Evolutionary conservation across 2,329 filamentous ascomycete genomes (phyloP).

Genomic region (Leptographium wingfieldii): DNA sequence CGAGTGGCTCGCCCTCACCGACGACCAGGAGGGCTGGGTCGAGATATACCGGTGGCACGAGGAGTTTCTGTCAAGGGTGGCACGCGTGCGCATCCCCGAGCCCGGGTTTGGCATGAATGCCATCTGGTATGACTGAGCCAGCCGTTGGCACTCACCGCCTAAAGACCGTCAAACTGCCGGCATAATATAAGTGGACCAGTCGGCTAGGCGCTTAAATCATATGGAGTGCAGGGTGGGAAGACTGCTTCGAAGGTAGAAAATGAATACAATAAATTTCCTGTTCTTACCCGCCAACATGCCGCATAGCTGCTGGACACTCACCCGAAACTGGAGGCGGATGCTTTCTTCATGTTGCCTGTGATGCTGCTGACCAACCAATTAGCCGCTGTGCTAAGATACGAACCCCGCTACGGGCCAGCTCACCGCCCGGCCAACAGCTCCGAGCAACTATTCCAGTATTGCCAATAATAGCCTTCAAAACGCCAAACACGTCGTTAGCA

Average conservation of each 20-base stretch:
- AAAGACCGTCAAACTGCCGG: background rate
- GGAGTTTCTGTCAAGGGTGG: slow-evolving; percentile 67
- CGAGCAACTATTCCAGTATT: background rate
- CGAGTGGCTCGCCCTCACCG: slow-evolving; percentile 81
- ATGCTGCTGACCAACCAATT: background rate
- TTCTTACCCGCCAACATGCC: no score
- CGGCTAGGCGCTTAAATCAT: no score
- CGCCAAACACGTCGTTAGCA: background rate
- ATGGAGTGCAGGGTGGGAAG: no score
- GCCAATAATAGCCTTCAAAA: background rate
- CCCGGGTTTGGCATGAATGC: slow-evolving; percentile 94
- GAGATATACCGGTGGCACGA: slow-evolving; percentile 83
- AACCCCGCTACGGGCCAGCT: background rate
- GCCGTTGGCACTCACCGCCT: background rate
- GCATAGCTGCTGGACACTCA: no score
- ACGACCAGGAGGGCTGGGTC: slow-evolving; percentile 76
- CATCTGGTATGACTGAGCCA: slow-evolving; percentile 72
- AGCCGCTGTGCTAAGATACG: background rate
- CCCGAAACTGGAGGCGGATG: no score
- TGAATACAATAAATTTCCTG: no score
- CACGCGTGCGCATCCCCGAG: slow-evolving; percentile 64
- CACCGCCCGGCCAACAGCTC: background rate
- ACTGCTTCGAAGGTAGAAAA: no score
- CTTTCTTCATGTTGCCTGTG: no score
- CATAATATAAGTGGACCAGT: background rate